A percentile compares a stretch with the other conserved stretches of the same genome.
These are phyloP conservation scores for Hydrangea macrophylla DNA, from an alignment of 148 eudicot genomes.

Conservation along the genomic window DNA sequence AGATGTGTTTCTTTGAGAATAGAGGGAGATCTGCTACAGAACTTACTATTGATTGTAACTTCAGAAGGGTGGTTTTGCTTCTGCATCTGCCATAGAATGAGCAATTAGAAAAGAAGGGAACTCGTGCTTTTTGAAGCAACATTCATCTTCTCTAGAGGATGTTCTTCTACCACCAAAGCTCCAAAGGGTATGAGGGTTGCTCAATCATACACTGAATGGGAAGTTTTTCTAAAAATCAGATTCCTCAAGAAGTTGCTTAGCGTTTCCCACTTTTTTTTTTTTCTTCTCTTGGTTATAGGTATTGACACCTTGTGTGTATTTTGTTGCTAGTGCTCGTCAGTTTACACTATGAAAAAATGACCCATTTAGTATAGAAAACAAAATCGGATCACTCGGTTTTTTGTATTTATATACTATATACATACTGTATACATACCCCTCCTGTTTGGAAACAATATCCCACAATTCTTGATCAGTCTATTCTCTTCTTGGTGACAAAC, in stretches of 20 bases:
- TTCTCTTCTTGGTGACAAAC: no score
- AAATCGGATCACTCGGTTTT: no score
- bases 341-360: background rate
- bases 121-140: background rate
- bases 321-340: background rate
- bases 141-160: background rate
- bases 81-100: slow-evolving; percentile 9
- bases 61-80: slow-evolving; percentile 3
- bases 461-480: no score
- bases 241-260: slow-evolving; percentile 4
- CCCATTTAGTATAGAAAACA: background rate
- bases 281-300: no score
- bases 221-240: slow-evolving; percentile 5
- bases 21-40: background rate
- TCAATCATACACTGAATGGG: slow-evolving; percentile 17
- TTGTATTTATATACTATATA: no score
- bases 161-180: slow-evolving; percentile 24
- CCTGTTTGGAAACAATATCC: no score
- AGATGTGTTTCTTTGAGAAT: background rate
- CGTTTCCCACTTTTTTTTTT: slow-evolving; percentile 1
- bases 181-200: slow-evolving; percentile 16
- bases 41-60: background rate
- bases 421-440: no score
- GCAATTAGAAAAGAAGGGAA: background rate
- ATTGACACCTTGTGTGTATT: background rate